phyloP scores from a whole-genome alignment of 108 stramenopile species.

The Nitzschia putrida region DNA sequence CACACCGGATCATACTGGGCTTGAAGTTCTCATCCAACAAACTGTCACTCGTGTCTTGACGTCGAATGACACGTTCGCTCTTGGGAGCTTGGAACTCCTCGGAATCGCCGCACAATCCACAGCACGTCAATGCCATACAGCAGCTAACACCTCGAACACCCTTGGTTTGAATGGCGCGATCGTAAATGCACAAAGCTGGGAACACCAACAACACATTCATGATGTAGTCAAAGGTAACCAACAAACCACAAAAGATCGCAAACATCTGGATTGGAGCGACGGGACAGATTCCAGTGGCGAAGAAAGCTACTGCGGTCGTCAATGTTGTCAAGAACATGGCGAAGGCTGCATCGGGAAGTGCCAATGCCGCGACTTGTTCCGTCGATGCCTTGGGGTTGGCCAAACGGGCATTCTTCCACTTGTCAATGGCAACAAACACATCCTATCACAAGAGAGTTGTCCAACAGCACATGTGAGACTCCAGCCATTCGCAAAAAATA shows the following conservation, averaged over 20 bases:
- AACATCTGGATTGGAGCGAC: constrained; percentile 51
- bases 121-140: not conserved
- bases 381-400: constrained; percentile 23
- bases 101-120: constrained; percentile 1
- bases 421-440: constrained; percentile 52
- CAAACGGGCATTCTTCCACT: constrained; percentile 50
- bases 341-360: constrained; percentile 51
- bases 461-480: too few relatives aligned
- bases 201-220: constrained; percentile 48
- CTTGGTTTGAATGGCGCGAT: constrained; percentile 6
- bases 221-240: constrained; percentile 50
- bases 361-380: constrained; percentile 45
- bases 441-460: constrained; percentile 33
- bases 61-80: not conserved
- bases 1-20: constrained; percentile 28
- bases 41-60: not conserved
- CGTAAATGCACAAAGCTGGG: constrained; percentile 59
- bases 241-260: constrained; percentile 60
- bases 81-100: constrained; percentile 7
- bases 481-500: too few relatives aligned
- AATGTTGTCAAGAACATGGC: constrained; percentile 58
- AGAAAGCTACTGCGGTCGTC: constrained; percentile 56
- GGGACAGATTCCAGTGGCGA: constrained; percentile 51
- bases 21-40: not conserved
- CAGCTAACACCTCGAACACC: not conserved